Evolutionary conservation across 2,329 filamentous ascomycete species (phyloP).

Genomic region (Fusarium temperatum): DNA sequence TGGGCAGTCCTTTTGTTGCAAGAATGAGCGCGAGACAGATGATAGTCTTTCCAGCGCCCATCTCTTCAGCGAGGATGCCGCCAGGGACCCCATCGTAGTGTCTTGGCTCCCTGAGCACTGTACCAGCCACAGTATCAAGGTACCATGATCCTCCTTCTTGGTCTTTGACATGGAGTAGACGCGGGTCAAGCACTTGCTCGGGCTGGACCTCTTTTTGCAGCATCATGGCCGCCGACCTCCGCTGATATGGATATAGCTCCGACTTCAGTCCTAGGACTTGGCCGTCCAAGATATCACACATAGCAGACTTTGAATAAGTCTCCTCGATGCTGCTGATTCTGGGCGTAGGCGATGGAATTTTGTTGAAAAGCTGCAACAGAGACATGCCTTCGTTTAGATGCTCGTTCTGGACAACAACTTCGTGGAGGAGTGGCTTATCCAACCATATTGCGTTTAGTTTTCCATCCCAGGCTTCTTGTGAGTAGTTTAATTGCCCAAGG

Average conservation of each 20-base stretch:
- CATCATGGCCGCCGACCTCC: constrained; percentile 83
- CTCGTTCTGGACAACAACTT: constrained; percentile 38
- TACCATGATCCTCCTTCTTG: constrained; percentile 73
- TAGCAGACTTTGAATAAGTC: constrained; percentile 59
- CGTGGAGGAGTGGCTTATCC: constrained; percentile 6
- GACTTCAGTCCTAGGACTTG: constrained; percentile 68
- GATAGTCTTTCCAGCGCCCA: constrained; percentile 87
- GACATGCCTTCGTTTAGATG: constrained; percentile 55
- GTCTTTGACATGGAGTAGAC: constrained; percentile 68
- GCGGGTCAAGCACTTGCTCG: constrained; percentile 74
- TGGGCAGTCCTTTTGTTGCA: constrained; percentile 75
- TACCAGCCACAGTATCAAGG: constrained; percentile 71
- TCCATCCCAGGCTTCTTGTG: constrained; percentile 64
- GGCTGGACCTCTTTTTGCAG: constrained; percentile 79
- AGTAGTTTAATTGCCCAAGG: constrained; percentile 64
- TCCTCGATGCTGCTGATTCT: constrained; percentile 58
- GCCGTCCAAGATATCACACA: constrained; percentile 64
- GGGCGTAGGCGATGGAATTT: constrained; percentile 73
- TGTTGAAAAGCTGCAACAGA: constrained; percentile 78
- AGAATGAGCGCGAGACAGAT: constrained; percentile 83
- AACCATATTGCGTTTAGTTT: neutral
- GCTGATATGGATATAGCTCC: constrained; percentile 79
- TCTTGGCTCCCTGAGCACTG: constrained; percentile 70
- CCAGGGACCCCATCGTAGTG: constrained; percentile 79
- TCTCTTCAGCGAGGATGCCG: constrained; percentile 82